Evolutionary conservation across 129 eudicot species (phyloP).

Genomic region (Helianthus annuus): DNA sequence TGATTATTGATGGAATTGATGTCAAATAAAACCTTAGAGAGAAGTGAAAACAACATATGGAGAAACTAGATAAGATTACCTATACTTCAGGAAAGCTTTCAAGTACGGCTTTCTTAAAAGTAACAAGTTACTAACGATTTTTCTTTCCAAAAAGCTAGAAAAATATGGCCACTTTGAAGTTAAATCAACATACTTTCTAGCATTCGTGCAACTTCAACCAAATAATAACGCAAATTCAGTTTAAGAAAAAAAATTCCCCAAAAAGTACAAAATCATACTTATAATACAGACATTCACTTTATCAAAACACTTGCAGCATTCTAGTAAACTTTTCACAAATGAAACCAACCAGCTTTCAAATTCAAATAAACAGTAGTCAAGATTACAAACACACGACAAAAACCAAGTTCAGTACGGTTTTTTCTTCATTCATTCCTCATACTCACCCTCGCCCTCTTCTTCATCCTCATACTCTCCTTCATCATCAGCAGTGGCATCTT

Average conservation of each 20-base stretch:
- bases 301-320: neutral
- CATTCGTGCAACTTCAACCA: neutral
- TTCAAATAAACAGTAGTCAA: neutral
- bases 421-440: neutral
- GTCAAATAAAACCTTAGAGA: too few relatives aligned
- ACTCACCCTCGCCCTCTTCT: constrained; percentile 40
- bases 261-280: neutral
- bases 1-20: too few relatives aligned
- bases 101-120: too few relatives aligned
- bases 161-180: neutral
- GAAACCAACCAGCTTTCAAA: neutral
- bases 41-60: too few relatives aligned
- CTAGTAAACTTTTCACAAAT: neutral
- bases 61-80: too few relatives aligned
- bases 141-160: neutral
- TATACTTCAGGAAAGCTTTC: too few relatives aligned
- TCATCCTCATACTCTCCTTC: constrained; percentile 51
- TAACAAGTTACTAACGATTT: neutral
- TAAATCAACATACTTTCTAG: neutral
- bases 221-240: neutral
- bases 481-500: constrained; percentile 63
- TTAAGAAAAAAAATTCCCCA: neutral
- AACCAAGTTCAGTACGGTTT: neutral
- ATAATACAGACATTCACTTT: neutral
- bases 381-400: neutral